Base-by-base conservation (phyloP, 768 basidiomycete genomes). In the Neoboletus brunneissimus region DNA sequence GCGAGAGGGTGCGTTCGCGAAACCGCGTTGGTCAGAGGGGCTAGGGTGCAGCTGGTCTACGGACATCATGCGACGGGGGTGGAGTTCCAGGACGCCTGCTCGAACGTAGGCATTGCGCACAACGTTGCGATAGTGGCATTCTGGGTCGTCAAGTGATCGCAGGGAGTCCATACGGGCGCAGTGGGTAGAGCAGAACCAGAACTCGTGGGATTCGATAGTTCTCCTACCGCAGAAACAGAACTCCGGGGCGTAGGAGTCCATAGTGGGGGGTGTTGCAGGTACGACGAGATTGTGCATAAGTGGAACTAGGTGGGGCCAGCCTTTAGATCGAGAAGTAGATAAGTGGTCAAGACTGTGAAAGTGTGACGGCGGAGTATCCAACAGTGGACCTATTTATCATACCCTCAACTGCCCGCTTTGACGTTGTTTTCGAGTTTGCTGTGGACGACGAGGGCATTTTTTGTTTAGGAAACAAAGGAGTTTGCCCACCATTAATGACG, bases 91-190 rank as follows among this genome's bases (percentile, higher is more conserved):
- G 3, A 45, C 40, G 4, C 53, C 53, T 0, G 59, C 60, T 25
- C 9, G 55, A 29, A 42, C 15, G 31, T 60, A 54, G 31, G 66
- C 71, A 1, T n/a, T 41, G 11, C 54, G 64, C 16, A 67, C 53
- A 27, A 57, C 55, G 0, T 58, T 49, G 35, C 70, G 71, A 48
- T 71, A 71, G 29, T 71, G 71, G 40, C 58, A 63, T 20, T 66
- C 40, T 5, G 57, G 49, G 15, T 51, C 53, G 2, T 47, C 61
- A 23, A 73, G 66, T 4, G 69, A 63, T 25, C 63, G 61, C 18
- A 72, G 59, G 25, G 72, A 49, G 25, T 73, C 71, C 16, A 18
- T 37, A 22, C 64, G 69, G 10, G 70, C 72, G 12, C 72, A 73
- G 0, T 53, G 2, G 3, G 54, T 56, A 20, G 71, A 71, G 38